Percentiles rank a stretch among this genome's conserved stretches.
Conservation (phyloP, 192 early-diverging fungal genomes). For the Podila epigama region DNA sequence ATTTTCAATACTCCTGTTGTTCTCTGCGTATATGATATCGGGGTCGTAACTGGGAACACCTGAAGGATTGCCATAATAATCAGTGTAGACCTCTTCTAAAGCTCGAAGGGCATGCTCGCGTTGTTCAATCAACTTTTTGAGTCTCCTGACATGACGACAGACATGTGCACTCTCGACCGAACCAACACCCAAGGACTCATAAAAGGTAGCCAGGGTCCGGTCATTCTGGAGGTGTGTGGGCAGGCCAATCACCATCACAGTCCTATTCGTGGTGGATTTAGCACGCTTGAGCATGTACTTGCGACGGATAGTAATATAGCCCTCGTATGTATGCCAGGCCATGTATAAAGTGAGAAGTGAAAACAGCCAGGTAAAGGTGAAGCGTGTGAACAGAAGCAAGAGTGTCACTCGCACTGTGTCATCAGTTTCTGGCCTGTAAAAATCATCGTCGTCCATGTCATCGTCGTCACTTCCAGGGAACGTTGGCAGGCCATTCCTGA, state of each 20-base stretch:
- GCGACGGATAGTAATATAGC: conserved; percentile 56
- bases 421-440: background rate
- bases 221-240: conserved; percentile 66
- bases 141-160: conserved; percentile 59
- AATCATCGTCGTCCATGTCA: background rate
- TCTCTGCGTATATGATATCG: conserved; percentile 43
- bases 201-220: conserved; percentile 68
- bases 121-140: conserved; percentile 63
- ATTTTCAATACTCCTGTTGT: conserved; percentile 9
- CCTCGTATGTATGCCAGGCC: conserved; percentile 59
- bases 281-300: conserved; percentile 49
- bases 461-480: conserved; percentile 1
- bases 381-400: conserved; percentile 33
- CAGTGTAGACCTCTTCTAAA: conserved; percentile 63
- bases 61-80: conserved; percentile 77
- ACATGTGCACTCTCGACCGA: conserved; percentile 72
- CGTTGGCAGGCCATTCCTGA: background rate
- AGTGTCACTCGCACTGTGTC: conserved; percentile 2
- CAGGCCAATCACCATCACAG: conserved; percentile 74
- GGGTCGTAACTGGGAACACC: conserved; percentile 68
- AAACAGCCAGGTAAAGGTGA: conserved; percentile 63
- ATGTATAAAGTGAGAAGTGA: conserved; percentile 58
- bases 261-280: conserved; percentile 59
- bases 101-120: conserved; percentile 59
- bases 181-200: conserved; percentile 65